Conservation (phyloP, 192 early-diverging fungal genomes). For the Endogone sp. region DNA sequence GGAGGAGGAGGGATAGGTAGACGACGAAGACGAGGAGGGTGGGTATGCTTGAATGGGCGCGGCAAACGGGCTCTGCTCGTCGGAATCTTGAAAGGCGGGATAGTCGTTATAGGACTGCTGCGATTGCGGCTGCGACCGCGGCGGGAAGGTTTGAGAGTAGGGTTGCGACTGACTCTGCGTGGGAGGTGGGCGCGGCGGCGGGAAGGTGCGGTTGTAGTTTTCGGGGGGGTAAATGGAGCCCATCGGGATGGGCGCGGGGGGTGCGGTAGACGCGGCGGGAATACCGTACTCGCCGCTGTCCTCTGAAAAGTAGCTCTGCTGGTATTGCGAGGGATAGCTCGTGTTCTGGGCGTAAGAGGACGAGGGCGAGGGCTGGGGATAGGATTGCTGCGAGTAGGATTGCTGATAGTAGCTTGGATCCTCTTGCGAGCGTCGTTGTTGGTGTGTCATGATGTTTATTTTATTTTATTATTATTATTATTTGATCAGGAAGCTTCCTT, state of each 20-base stretch:
- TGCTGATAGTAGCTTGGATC: neutral
- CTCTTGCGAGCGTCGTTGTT: no score
- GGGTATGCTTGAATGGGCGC: no score
- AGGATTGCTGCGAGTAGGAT: neutral
- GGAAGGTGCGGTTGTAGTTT: neutral
- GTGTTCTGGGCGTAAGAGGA: neutral
- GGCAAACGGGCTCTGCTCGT: neutral
- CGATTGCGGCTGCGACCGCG: neutral
- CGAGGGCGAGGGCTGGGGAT: neutral
- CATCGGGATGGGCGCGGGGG: neutral
- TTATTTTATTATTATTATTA: no score
- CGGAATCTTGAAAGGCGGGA: neutral
- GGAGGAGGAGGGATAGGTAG: no score
- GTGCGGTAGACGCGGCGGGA: neutral
- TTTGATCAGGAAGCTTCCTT: no score
- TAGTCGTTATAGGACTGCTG: neutral
- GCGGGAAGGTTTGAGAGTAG: neutral
- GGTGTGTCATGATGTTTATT: no score
- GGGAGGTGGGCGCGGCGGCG: no score
- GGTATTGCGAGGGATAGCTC: neutral
- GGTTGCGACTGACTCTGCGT: neutral
- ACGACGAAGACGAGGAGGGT: no score
- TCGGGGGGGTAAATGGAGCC: neutral
- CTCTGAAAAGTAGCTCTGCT: neutral
- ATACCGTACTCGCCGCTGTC: neutral